Evolutionary conservation across 176 grass and related monocot genomes (phyloP).

Genomic region (Aechmea fasciata): DNA sequence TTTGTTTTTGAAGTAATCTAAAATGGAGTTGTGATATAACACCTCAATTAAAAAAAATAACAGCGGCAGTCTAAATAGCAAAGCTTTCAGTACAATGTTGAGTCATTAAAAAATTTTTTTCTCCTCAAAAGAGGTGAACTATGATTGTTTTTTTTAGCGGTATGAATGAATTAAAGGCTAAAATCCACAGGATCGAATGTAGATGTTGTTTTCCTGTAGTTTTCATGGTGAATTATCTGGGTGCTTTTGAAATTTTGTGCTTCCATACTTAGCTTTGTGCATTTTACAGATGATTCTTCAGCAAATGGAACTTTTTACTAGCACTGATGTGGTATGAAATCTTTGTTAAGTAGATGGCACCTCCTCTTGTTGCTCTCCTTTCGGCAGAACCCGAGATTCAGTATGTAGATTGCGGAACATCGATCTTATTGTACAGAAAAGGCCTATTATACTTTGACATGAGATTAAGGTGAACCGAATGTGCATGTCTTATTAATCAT

Average conservation of each 20-base stretch:
- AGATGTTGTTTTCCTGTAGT: no score
- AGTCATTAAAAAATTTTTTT: not conserved
- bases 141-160: not conserved
- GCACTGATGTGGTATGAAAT: constrained; percentile 90
- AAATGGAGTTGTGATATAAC: not conserved
- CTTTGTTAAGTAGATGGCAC: constrained; percentile 99
- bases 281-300: constrained; percentile 78
- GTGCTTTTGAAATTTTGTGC: not conserved
- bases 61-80: no score
- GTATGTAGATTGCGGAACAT: constrained; percentile 94
- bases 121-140: not conserved
- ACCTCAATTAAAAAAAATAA: not conserved
- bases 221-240: no score
- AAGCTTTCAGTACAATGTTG: no score
- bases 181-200: not conserved
- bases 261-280: not conserved
- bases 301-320: constrained; percentile 98
- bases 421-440: constrained; percentile 97
- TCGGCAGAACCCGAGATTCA: constrained; percentile 98
- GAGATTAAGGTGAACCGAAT: constrained; percentile 84
- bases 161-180: not conserved
- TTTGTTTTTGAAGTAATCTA: not conserved
- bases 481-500: constrained; percentile 14
- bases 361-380: constrained; percentile 87
- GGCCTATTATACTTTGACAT: constrained; percentile 94